Base-by-base conservation (phyloP, 495 filamentous ascomycete genomes). In the Diplogelasinospora grovesii region DNA sequence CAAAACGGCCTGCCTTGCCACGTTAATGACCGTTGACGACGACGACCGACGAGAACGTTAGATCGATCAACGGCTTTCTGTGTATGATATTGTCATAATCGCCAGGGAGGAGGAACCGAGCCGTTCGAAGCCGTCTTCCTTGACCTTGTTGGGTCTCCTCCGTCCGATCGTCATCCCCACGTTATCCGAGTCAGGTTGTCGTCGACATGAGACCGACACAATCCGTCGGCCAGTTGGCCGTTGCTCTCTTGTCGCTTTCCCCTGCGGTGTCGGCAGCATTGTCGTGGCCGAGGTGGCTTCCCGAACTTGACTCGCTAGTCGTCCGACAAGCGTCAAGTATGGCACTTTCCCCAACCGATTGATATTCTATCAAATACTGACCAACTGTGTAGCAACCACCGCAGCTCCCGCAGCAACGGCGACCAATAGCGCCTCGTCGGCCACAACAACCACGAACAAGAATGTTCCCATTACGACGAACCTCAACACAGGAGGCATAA, bases 211-310 rank as follows among this genome's bases (percentile, higher is more conserved):
- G 45, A 42, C 27, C 42, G 21, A 37, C 47, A 22, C 41, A 32
- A 5, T 59, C 57, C 9, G 33, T 48, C 10, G 46, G 50, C 48
- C 60, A 52, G 8, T 22, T 65, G 43, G 58, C 56, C n/a, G 49
- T 64, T 19, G 53, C 56, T 21, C 43, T 67, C 7, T 45, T 66
- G n/a, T 54, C 58, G 1, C 32, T 67, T 22, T 43, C 62, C 5
- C 54, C 57, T 14, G 37, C 52, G 13, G 59, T 52, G 4, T 55
- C 59, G 10, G 64, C 65, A 6, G 52, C 49, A 53, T 29, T 51
- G 18, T 8, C 48, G 39, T 61, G 57, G 57, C 55, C 59, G n/a
- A 43, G 45, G n/a, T 63, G 52, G 56, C 51, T 66, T 8, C 62
- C 64, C 15, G 56, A 61, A 8, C 5, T 57, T 15, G 64, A 69